phyloP scores from a whole-genome alignment of 1,139 yeast species.

The Diutina ranongensis region DNA sequence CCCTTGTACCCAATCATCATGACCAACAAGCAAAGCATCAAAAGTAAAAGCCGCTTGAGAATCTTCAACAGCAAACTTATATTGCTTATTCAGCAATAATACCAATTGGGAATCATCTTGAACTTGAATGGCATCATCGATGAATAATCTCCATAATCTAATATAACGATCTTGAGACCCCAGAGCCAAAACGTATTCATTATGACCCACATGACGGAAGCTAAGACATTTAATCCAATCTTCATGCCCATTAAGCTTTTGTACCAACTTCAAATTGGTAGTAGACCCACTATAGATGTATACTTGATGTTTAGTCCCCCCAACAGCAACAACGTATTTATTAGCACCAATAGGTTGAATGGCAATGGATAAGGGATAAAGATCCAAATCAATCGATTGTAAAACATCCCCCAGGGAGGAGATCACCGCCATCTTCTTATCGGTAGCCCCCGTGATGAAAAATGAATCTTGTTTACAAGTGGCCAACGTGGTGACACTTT shows the following conservation, averaged over 20 bases:
- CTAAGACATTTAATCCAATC: slow-evolving; percentile 81
- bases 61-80: slow-evolving; percentile 33
- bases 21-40: slow-evolving; percentile 94
- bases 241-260: slow-evolving; percentile 64
- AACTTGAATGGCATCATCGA: slow-evolving; percentile 46
- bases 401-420: slow-evolving; percentile 10
- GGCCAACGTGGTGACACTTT: slow-evolving; percentile 36
- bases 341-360: slow-evolving; percentile 26
- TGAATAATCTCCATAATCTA: slow-evolving; percentile 66
- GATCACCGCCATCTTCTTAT: slow-evolving; percentile 51
- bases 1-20: slow-evolving; percentile 94
- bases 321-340: slow-evolving; percentile 34
- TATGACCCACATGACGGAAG: slow-evolving; percentile 29
- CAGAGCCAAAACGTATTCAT: slow-evolving; percentile 53
- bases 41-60: slow-evolving; percentile 51
- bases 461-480: slow-evolving; percentile 25
- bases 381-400: slow-evolving; percentile 28
- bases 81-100: slow-evolving; percentile 54
- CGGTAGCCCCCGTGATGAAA: slow-evolving; percentile 56
- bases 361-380: slow-evolving; percentile 57
- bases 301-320: slow-evolving; percentile 77
- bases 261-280: slow-evolving; percentile 16
- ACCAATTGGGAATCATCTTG: slow-evolving; percentile 44
- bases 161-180: slow-evolving; percentile 89
- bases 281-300: slow-evolving; percentile 34